Conservation (phyloP, 2,329 filamentous ascomycete genomes). For the Amauroascus verrucosus region DNA sequence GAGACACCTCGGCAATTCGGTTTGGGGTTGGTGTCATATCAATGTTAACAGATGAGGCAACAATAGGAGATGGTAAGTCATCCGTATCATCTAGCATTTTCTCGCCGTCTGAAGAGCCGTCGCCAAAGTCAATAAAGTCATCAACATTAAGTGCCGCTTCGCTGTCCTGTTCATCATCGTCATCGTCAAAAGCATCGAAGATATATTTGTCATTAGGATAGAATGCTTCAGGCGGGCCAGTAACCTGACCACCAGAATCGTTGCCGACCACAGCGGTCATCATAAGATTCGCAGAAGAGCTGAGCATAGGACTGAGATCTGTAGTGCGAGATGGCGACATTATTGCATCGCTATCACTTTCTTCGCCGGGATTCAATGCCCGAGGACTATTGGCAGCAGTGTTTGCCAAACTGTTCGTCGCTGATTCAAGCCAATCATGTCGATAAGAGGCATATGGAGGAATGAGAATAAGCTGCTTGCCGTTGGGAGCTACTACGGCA, state of each 20-base stretch:
- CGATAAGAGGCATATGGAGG: slow-evolving; percentile 39
- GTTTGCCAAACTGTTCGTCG: slow-evolving; percentile 33
- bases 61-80: slow-evolving; percentile 30
- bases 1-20: slow-evolving; percentile 22
- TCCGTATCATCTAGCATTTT: slow-evolving; percentile 38
- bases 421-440: slow-evolving; percentile 38
- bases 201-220: slow-evolving; percentile 51
- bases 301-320: slow-evolving; percentile 47
- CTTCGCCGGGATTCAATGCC: slow-evolving; percentile 32
- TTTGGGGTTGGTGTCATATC: slow-evolving; percentile 28
- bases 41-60: slow-evolving; percentile 36
- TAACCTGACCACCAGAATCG: slow-evolving; percentile 48
- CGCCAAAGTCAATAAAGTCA: slow-evolving; percentile 62
- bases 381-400: slow-evolving; percentile 37
- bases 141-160: slow-evolving; percentile 53
- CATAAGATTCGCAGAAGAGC: slow-evolving; percentile 65
- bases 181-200: slow-evolving; percentile 50
- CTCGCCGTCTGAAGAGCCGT: slow-evolving; percentile 50
- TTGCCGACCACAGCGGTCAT: slow-evolving; percentile 55
- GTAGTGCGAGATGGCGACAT: slow-evolving; percentile 27
- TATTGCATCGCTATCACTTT: slow-evolving; percentile 38
- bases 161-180: slow-evolving; percentile 56
- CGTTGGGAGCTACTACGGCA: slow-evolving; percentile 39
- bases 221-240: slow-evolving; percentile 66
- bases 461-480: slow-evolving; percentile 40